These are phyloP conservation scores for Digitaria exilis DNA, from an alignment of 202 grass and related monocot genomes.

Conservation along the genomic window DNA sequence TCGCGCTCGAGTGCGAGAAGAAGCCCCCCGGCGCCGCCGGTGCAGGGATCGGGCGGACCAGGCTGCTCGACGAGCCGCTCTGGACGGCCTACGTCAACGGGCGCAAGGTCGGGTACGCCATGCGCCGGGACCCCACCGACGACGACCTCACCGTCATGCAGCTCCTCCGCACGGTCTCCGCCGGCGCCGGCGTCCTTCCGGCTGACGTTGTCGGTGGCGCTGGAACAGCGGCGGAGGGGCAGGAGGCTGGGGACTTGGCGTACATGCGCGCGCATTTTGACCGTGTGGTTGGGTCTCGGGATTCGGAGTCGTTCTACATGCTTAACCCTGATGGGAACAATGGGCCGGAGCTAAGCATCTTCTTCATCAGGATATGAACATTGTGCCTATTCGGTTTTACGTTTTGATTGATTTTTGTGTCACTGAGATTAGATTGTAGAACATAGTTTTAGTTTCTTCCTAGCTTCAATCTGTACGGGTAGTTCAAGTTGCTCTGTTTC, in stretches of 20 bases:
- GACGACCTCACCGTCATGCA: constrained; percentile 86
- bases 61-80: constrained; percentile 77
- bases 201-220: constrained; percentile 59
- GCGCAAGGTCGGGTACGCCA: constrained; percentile 77
- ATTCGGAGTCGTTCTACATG: constrained; percentile 94
- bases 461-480: neutral
- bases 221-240: constrained; percentile 32
- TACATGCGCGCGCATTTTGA: constrained; percentile 93
- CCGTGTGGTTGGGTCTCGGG: constrained; percentile 69
- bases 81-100: constrained; percentile 91
- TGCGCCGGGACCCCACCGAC: constrained; percentile 67
- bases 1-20: constrained; percentile 89
- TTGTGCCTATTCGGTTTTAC: neutral
- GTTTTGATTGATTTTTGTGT: constrained; percentile 3
- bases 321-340: constrained; percentile 85
- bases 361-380: constrained; percentile 88
- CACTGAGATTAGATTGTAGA: neutral
- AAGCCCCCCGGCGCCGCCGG: constrained; percentile 52
- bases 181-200: constrained; percentile 80
- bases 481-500: neutral
- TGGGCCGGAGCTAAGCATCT: constrained; percentile 90
- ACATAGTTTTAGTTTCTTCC: constrained; percentile 1
- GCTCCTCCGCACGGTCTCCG: constrained; percentile 84
- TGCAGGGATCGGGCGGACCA: constrained; percentile 50
- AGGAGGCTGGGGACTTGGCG: constrained; percentile 64